These are phyloP conservation scores for Boletus insuetus DNA, from an alignment of 768 basidiomycete genomes.

Conservation along the genomic window DNA sequence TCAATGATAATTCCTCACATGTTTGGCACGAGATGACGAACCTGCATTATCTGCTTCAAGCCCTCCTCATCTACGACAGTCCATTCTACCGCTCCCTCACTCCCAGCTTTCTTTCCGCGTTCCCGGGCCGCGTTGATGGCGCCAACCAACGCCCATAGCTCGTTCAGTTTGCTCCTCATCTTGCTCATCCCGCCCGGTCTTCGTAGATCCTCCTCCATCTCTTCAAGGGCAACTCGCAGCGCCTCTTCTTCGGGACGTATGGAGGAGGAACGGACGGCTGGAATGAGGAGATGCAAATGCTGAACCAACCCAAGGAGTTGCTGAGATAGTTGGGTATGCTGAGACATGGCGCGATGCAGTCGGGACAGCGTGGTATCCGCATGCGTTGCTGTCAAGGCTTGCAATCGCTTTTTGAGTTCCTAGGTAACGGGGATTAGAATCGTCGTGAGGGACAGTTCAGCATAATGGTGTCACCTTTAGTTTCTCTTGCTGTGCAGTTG, in stretches of 20 bases:
- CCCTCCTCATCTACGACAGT: slow-evolving; percentile 87
- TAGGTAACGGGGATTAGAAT: slow-evolving; percentile 23
- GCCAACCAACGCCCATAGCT: slow-evolving; percentile 83
- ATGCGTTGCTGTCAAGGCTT: slow-evolving; percentile 59
- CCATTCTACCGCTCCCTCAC: slow-evolving; percentile 57
- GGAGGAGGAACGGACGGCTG: slow-evolving; percentile 68
- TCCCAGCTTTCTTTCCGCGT: slow-evolving; percentile 40
- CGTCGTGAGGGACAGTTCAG: neutral
- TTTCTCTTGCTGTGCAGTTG: slow-evolving; percentile 63
- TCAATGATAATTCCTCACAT: neutral
- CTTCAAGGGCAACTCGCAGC: slow-evolving; percentile 66
- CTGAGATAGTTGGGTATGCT: slow-evolving; percentile 68
- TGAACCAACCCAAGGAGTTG: slow-evolving; percentile 68
- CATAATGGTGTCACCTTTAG: slow-evolving; percentile 43
- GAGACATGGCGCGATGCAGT: slow-evolving; percentile 55
- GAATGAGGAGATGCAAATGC: slow-evolving; percentile 77
- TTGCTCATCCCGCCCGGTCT: slow-evolving; percentile 50
- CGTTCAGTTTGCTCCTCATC: slow-evolving; percentile 71
- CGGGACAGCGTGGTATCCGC: slow-evolving; percentile 66
- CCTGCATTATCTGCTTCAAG: slow-evolving; percentile 71
- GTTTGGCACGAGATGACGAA: slow-evolving; percentile 29
- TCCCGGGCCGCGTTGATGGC: slow-evolving; percentile 62
- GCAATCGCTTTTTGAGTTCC: slow-evolving; percentile 67
- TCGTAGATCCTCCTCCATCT: slow-evolving; percentile 70
- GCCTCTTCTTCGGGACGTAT: slow-evolving; percentile 81